These are phyloP conservation scores for Solanum piurae DNA, from an alignment of 257 asterid species.

Conservation along the genomic window DNA sequence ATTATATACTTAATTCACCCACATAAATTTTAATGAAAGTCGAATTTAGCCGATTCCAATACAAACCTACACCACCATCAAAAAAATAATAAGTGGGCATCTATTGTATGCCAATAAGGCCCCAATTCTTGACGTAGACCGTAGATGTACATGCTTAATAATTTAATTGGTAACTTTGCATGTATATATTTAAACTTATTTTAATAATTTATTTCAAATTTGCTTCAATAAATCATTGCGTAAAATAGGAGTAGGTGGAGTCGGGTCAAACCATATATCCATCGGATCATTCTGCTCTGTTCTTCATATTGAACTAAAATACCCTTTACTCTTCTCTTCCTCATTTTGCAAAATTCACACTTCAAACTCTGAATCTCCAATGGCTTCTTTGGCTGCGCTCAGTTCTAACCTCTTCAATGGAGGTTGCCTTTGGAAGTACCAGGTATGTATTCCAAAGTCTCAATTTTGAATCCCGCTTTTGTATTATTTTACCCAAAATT, in stretches of 20 bases:
- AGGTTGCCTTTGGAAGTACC: conserved; percentile 7
- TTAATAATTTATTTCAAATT: not conserved
- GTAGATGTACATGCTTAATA: not conserved
- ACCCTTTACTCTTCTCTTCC: not conserved
- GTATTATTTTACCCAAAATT: not conserved
- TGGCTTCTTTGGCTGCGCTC: conserved; percentile 21
- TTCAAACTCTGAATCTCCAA: not conserved
- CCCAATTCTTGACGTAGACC: not conserved
- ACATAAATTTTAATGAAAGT: too few relatives aligned
- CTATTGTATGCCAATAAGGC: not conserved
- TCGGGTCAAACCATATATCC: not conserved
- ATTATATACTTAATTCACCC: not conserved
- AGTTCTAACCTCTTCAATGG: conserved; percentile 12
- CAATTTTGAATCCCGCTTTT: not conserved
- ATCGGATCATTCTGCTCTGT: not conserved
- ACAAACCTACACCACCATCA: not conserved
- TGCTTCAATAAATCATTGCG: not conserved
- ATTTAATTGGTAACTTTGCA: not conserved
- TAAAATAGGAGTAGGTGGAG: not conserved
- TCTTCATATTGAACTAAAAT: not conserved
- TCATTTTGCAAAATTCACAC: not conserved
- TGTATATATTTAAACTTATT: not conserved
- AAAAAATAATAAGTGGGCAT: not conserved
- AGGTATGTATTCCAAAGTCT: conserved; percentile 4
- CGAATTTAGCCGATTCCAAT: too few relatives aligned